Evolutionary conservation across 148 eudicot genomes (phyloP).

Genomic region (Limonium bicolor): DNA sequence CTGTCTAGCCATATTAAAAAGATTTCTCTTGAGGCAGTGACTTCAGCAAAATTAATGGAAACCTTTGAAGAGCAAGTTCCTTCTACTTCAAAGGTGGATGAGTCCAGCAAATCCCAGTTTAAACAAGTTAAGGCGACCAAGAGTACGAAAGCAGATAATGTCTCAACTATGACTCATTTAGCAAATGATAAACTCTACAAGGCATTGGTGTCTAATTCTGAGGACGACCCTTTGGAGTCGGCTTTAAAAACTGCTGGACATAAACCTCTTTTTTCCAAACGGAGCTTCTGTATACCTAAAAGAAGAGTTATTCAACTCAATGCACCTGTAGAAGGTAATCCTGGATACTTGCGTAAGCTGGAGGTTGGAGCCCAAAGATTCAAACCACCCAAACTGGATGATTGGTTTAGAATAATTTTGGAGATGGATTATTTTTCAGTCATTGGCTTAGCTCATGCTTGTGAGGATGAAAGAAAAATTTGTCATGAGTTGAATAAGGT

Average conservation of each 20-base stretch:
- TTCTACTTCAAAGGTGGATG: too few relatives aligned
- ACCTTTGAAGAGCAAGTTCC: not conserved
- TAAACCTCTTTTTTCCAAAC: slow-evolving; percentile 26
- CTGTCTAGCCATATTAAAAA: too few relatives aligned
- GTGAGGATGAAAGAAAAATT: slow-evolving; percentile 25
- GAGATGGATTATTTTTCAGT: slow-evolving; percentile 75
- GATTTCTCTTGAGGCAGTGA: too few relatives aligned
- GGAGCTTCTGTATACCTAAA: slow-evolving; percentile 41
- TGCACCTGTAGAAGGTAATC: slow-evolving; percentile 40
- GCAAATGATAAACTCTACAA: slow-evolving; percentile 25
- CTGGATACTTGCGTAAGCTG: slow-evolving; percentile 33
- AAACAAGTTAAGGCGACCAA: too few relatives aligned
- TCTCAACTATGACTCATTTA: slow-evolving; percentile 11
- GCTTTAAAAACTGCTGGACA: slow-evolving; percentile 50
- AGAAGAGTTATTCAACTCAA: slow-evolving; percentile 79
- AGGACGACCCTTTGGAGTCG: slow-evolving; percentile 52
- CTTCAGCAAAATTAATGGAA: not conserved
- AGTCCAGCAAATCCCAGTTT: too few relatives aligned
- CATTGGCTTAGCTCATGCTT: slow-evolving; percentile 58
- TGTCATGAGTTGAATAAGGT: slow-evolving; percentile 56
- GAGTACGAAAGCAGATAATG: slow-evolving; percentile 9
- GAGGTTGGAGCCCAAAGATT: slow-evolving; percentile 45
- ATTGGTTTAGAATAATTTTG: slow-evolving; percentile 79
- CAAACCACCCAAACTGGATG: slow-evolving; percentile 75
- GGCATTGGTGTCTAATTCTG: slow-evolving; percentile 41